Conservation (phyloP, 169 alveolate genomes). For the Amoebophrya sp. region DNA sequence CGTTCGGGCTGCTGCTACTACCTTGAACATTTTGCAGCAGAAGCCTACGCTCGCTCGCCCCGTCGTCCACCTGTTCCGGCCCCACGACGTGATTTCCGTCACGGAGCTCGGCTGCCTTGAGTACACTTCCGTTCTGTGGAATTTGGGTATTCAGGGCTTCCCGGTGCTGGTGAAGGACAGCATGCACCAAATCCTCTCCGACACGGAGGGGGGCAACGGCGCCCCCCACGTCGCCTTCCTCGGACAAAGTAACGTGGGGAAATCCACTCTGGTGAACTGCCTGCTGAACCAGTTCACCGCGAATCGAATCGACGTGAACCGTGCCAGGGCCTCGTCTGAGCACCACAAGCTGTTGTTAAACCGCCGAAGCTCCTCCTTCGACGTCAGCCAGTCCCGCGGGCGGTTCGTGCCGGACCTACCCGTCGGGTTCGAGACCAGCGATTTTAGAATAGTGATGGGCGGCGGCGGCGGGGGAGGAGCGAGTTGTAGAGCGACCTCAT, state of each 20-base stretch:
- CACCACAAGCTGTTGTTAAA: too few relatives aligned
- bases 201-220: not conserved
- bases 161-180: not conserved
- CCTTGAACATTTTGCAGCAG: not conserved
- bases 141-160: not conserved
- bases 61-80: not conserved
- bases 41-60: not conserved
- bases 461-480: not conserved
- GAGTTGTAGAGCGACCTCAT: not conserved
- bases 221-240: not conserved
- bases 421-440: not conserved
- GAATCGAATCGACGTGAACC: not conserved
- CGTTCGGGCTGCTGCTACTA: too few relatives aligned
- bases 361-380: too few relatives aligned
- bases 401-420: not conserved
- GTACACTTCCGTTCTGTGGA: not conserved
- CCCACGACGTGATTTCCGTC: not conserved
- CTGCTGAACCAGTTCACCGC: not conserved
- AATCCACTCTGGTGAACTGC: not conserved
- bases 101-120: not conserved
- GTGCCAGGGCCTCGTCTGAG: too few relatives aligned
- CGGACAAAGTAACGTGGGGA: not conserved
- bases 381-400: too few relatives aligned
- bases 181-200: not conserved
- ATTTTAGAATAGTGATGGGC: not conserved